Base-by-base conservation (phyloP, 164 flowering plant species). In the Vitis rupestris region DNA sequence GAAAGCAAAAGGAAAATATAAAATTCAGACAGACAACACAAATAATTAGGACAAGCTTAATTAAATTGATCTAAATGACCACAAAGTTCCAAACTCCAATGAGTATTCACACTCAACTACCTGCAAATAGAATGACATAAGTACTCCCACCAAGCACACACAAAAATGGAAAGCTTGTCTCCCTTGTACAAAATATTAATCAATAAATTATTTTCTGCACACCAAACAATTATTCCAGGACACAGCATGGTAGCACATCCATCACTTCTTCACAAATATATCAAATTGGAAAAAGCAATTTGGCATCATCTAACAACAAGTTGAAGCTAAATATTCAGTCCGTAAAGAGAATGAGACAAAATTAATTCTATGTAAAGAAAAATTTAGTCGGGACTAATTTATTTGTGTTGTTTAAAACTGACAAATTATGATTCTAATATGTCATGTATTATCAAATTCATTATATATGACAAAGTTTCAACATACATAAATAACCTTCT, bases 231-330 rank as follows among this genome's bases (percentile, higher is more conserved):
- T 16, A 19, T 56, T 17, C 16, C 9, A 56, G 59, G 29, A 56
- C 11, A 56, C 56, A 53, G n/a, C 56, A 53, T 12, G 7, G 15
- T 11, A 53, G 56, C 14, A 53, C 56, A 53, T 0, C 8, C 56
- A 53, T 53, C 56, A 53, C 56, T 56, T 56, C 9, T 55, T 55
- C 7, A 55, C 0, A 15, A 15, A 55, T n/a, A 56, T 56, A 19
- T 9, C 59, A 56, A 23, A 2, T 23, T 23, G 59, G 29, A n/a
- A 5, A 14, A 12, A 14, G 27, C 12, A 2, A 50, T 17, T 56
- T 70, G 60, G 9, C 63, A 58, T 58, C 67, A 58, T 23, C 17
- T 14, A 47, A 10, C 12, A 72, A 59, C 49, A 44, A 59, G 12
- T 54, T 50, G 17, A 50, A 49, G 72, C 29, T 16, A 56, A 23